Evolutionary conservation across 306 rosid genomes (phyloP), one percentile per base, ranked within the genome.

Genomic region (Trifolium subterraneum): DNA sequence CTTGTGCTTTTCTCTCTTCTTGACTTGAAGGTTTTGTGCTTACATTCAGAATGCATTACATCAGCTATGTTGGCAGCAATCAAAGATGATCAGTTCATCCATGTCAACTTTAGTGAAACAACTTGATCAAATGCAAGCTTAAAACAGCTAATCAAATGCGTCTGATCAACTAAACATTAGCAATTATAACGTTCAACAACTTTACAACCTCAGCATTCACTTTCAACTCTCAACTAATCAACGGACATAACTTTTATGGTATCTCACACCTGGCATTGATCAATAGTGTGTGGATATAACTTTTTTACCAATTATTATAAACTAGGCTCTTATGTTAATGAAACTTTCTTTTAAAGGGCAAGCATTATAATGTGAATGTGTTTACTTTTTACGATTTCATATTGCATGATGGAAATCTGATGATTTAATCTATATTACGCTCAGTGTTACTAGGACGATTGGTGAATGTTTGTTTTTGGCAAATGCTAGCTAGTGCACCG

Each of bases 51-150:
- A 90, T 86, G 75, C 95, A 80, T 92, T 92, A 88, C 82, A 80
- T 92, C 96, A 88, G 93, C 93, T 88, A 80, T 86, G 85, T 90
- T 95, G 99, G 98, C 99, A 90, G 92, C 96, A 88, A 90, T 84
- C 99, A 87, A 89, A 90, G 97, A 92, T 88, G 98, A 89, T 80
- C 94, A 80, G 93, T 91, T 88, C 92, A 94, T 85, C 93, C 92
- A 85, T 92, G 74, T 90, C 95, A 90, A 90, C 97, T 91, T 90
- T 88, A 88, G 84, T 90, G 94, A 91, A 88, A 92, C 99, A 85
- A 85, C 93, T 87, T 94, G 93, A 89, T 94, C 96, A 92, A 80
- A 92, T 93, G 87, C 95, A 84, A 88, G 90, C 93, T 87, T 92
- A 83, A 83, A 94, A 90, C 97, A 82, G 90, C 94, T 92, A 87